Evolutionary conservation across 345 rosid genomes (phyloP).

Genomic region (Aethionema arabicum): DNA sequence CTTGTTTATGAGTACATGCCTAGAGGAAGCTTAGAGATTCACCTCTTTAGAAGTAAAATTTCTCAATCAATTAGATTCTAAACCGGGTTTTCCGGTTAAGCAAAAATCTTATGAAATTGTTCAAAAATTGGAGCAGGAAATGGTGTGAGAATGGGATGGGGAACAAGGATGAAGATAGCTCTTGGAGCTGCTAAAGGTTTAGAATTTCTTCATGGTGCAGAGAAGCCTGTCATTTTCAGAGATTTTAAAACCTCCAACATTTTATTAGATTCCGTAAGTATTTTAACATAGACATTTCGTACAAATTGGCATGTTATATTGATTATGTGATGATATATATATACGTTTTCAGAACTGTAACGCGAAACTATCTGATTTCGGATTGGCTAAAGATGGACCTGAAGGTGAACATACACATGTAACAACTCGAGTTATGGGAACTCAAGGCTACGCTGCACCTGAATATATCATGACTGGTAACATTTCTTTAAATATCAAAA

Average conservation of each 20-base stretch:
- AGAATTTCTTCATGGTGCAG: conserved; percentile 71
- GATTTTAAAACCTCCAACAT: conserved; percentile 84
- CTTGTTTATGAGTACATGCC: conserved; percentile 75
- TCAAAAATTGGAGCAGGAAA: conserved; percentile 40
- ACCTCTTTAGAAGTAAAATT: conserved; percentile 61
- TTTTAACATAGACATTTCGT: background rate
- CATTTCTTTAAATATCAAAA: background rate
- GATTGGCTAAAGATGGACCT: conserved; percentile 60
- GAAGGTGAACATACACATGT: conserved; percentile 55
- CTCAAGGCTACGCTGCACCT: conserved; percentile 60
- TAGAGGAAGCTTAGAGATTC: conserved; percentile 75
- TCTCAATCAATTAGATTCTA: background rate
- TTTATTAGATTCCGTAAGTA: conserved; percentile 61
- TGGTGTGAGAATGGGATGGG: conserved; percentile 61
- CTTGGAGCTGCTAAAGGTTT: conserved; percentile 80
- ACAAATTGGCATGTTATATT: background rate
- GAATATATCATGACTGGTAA: conserved; percentile 57
- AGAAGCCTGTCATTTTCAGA: conserved; percentile 70
- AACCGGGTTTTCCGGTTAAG: no score
- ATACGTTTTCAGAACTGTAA: conserved; percentile 37
- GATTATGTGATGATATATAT: background rate
- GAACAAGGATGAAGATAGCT: conserved; percentile 73
- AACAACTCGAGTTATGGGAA: conserved; percentile 59
- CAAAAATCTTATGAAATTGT: no score
- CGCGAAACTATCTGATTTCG: conserved; percentile 55